A percentile compares a stretch with the other conserved stretches of the same genome.
Evolutionary conservation across 768 basidiomycete species (phyloP).

Genomic region (Hericium coralloides): DNA sequence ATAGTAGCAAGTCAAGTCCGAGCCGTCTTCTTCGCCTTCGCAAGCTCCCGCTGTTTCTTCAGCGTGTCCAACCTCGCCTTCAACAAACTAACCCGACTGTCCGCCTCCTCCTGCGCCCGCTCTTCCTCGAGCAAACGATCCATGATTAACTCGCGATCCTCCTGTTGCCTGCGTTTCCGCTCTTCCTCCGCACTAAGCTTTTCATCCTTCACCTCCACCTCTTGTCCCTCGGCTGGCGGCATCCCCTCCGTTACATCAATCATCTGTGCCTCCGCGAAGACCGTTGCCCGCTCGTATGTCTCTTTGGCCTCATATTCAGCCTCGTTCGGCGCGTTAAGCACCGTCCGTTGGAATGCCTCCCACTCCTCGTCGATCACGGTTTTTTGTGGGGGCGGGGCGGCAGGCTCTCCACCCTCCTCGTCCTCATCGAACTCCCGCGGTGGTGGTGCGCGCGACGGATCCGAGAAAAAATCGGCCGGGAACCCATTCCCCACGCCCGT

Average conservation of each 20-base stretch:
- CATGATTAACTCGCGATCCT: constrained; percentile 79
- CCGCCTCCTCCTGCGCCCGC: constrained; percentile 80
- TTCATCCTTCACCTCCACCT: constrained; percentile 16
- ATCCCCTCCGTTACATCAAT: constrained; percentile 40
- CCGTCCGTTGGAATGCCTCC: constrained; percentile 58
- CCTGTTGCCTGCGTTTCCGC: constrained; percentile 47
- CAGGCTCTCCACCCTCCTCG: constrained; percentile 16
- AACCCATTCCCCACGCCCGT: constrained; percentile 25
- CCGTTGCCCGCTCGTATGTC: constrained; percentile 59
- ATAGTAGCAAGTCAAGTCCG: neutral
- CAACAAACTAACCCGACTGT: constrained; percentile 58
- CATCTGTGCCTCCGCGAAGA: constrained; percentile 60
- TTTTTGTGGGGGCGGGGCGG: constrained; percentile 15
- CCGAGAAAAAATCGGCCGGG: constrained; percentile 77
- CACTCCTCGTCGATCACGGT: constrained; percentile 60
- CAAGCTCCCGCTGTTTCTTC: constrained; percentile 32
- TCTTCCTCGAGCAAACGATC: constrained; percentile 81
- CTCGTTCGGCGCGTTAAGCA: constrained; percentile 30
- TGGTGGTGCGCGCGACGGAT: constrained; percentile 45
- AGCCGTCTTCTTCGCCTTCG: constrained; percentile 11
- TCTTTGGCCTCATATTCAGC: constrained; percentile 25
- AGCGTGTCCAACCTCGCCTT: constrained; percentile 59
- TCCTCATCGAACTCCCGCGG: constrained; percentile 32
- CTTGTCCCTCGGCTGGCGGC: constrained; percentile 26
- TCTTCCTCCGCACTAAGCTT: constrained; percentile 37